These are phyloP conservation scores for Starmera quercuum DNA, from an alignment of 805 yeast genomes.

Conservation along the genomic window DNA sequence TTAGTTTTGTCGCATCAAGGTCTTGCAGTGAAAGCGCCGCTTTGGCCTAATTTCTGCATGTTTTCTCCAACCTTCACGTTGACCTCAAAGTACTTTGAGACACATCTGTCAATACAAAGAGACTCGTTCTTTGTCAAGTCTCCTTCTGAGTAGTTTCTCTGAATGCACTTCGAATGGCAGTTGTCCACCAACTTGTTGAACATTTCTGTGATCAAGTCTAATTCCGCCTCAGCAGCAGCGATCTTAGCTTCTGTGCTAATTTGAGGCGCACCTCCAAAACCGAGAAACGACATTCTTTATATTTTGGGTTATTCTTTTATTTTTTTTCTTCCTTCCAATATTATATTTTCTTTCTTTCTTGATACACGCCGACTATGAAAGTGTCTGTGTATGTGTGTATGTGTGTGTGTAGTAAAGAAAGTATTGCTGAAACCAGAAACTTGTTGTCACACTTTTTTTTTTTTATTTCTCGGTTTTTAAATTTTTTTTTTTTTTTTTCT, in stretches of 20 bases:
- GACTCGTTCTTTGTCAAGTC: constrained; percentile 75
- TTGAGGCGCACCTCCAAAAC: constrained; percentile 72
- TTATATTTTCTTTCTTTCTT: no score
- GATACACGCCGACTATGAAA: no score
- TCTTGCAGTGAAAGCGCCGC: constrained; percentile 29
- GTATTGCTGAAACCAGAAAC: no score
- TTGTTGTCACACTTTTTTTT: no score
- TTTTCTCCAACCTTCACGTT: constrained; percentile 90
- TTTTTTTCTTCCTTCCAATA: no score
- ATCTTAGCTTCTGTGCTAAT: constrained; percentile 68
- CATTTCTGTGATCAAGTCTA: constrained; percentile 97
- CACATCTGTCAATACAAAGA: constrained; percentile 91
- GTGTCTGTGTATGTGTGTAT: no score
- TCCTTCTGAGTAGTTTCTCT: constrained; percentile 55
- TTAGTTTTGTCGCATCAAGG: constrained; percentile 9
- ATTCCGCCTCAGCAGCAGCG: constrained; percentile 91
- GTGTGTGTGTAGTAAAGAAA: no score
- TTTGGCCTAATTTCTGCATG: constrained; percentile 45
- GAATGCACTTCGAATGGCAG: constrained; percentile 84
- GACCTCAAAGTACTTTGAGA: constrained; percentile 88
- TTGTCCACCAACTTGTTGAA: constrained; percentile 86
- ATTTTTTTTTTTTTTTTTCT: no score
- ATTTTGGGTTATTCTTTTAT: no score
- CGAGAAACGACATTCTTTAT: constrained; percentile 54
- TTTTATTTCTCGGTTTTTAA: no score